Evolutionary conservation across 2,329 filamentous ascomycete genomes (phyloP).

Genomic region (Fusarium nodosum): DNA sequence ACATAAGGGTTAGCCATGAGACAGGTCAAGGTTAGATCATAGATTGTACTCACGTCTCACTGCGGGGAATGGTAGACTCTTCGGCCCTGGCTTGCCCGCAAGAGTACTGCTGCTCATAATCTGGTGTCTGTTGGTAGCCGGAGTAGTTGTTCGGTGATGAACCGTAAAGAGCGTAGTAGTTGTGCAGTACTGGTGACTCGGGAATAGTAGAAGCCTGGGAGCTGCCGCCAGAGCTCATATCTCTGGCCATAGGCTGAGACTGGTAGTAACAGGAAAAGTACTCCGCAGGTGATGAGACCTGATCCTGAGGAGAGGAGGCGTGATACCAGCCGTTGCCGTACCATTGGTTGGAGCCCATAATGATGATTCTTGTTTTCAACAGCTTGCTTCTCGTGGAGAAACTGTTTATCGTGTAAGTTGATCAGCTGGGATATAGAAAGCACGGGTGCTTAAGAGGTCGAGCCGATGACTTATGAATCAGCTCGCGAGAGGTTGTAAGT

Average conservation of each 20-base stretch:
- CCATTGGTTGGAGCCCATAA: slow-evolving; percentile 40
- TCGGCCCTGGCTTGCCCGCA: slow-evolving; percentile 10
- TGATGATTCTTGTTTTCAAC: background rate
- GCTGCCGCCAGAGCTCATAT: slow-evolving; percentile 51
- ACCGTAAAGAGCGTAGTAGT: slow-evolving; percentile 38
- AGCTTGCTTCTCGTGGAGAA: background rate
- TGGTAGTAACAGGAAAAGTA: slow-evolving; percentile 41
- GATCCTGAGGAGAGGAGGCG: slow-evolving; percentile 39
- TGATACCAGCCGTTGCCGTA: slow-evolving; percentile 28
- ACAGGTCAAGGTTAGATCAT: background rate
- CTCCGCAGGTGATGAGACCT: slow-evolving; percentile 37
- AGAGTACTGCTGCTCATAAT: slow-evolving; percentile 30
- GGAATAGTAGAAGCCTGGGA: slow-evolving; percentile 48
- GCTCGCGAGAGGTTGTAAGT: slow-evolving; percentile 9
- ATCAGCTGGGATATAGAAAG: slow-evolving; percentile 13
- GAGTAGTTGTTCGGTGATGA: slow-evolving; percentile 25
- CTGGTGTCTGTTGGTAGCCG: slow-evolving; percentile 25
- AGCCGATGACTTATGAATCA: slow-evolving; percentile 21
- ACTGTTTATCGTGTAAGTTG: slow-evolving; percentile 6
- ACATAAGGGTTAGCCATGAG: slow-evolving; percentile 20
- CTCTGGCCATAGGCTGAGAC: slow-evolving; percentile 49
- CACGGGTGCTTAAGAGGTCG: slow-evolving; percentile 35
- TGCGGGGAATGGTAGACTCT: slow-evolving; percentile 19
- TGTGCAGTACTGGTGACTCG: slow-evolving; percentile 47
- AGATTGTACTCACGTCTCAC: slow-evolving; percentile 35